A percentile compares a stretch with the other conserved stretches of the same genome.
Evolutionary conservation across 1,284 basidiomycete genomes (phyloP).

Genomic region (Sphagnurus paluster): DNA sequence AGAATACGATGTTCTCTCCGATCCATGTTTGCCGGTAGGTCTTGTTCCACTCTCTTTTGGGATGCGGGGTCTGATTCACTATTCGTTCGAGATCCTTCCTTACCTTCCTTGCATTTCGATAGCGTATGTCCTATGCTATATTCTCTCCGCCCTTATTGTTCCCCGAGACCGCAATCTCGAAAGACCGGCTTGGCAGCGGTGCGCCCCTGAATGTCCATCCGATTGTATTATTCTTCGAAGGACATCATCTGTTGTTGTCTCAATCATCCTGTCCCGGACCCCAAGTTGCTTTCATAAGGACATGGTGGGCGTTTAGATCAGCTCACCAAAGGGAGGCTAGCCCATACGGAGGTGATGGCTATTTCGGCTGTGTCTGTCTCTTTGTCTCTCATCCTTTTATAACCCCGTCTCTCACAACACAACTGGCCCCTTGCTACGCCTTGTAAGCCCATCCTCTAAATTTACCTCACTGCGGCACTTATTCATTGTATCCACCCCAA

Average conservation of each 20-base stretch:
- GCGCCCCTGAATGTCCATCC: constrained; percentile 7
- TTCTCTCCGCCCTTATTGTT: constrained; percentile 17
- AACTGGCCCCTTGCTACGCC: not conserved
- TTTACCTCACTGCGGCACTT: not conserved
- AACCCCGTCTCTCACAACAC: not conserved
- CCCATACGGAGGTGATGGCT: not conserved
- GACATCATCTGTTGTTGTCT: constrained; percentile 10
- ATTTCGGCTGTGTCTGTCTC: constrained; percentile 5
- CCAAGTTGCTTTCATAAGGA: no score
- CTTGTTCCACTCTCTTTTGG: constrained; percentile 1
- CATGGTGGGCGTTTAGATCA: not conserved
- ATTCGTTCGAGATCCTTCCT: constrained; percentile 1
- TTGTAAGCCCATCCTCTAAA: not conserved
- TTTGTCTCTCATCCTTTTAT: constrained; percentile 13
- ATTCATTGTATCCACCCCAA: not conserved
- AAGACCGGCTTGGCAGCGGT: not conserved
- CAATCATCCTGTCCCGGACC: not conserved
- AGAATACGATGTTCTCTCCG: constrained; percentile 10
- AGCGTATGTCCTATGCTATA: not conserved
- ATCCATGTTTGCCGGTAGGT: constrained; percentile 8
- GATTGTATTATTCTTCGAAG: constrained; percentile 12
- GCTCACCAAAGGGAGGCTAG: not conserved
- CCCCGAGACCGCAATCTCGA: constrained; percentile 8
- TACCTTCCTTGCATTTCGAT: constrained; percentile 1
- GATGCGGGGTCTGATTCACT: constrained; percentile 2